Evolutionary conservation across 116 monocot genomes (phyloP), one percentile per base, ranked within the genome.

Genomic region (Dioscorea cayenensis): DNA sequence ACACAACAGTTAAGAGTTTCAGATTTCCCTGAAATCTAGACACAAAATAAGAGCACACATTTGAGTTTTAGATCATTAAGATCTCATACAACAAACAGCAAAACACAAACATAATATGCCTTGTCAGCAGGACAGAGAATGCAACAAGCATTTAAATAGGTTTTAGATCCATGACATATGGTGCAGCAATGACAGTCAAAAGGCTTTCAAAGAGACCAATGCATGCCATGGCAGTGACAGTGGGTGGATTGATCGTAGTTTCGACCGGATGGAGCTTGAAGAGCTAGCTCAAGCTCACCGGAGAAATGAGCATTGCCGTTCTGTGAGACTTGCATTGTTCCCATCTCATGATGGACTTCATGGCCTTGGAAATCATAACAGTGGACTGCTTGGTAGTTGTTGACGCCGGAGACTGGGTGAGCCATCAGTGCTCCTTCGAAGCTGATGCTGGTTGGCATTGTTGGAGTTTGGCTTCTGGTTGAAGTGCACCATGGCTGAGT

Each of bases 401-500:
- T 61, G 11, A 48, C 23, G 38, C 71, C 66, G 3, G 66, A 38
- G 17, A 69, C 14, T 9, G 69, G 76, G 43, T 43, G 43, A 38
- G 75, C 63, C 65, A 67, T 66, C 36, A 55, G 63, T n/a, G 49
- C 9, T 14, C 72, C 59, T 22, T 69, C 80, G 13, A 73, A 76
- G 62, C 59, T 71, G 74, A 18, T 60, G 58, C 25, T 32, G 10
- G 75, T 16, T 8, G 65, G 19, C 65, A 64, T 37, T 5, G 65
- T 51, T 3, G 74, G 66, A 68, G 51, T 51, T 29, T 51, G 74
- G 61, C 37, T 67, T 50, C 65, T 76, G n/a, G 69, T 36, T 66
- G 71, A 28, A 23, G 76, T 51, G n/a, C 67, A 77, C 85, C 83
- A 87, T 75, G 84, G 85, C 64, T 87, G 81, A 70, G 72, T 85